A percentile compares a stretch with the other conserved stretches of the same genome.
Conservation (phyloP, 2,329 filamentous ascomycete species). For the Phialophora verrucosa region DNA sequence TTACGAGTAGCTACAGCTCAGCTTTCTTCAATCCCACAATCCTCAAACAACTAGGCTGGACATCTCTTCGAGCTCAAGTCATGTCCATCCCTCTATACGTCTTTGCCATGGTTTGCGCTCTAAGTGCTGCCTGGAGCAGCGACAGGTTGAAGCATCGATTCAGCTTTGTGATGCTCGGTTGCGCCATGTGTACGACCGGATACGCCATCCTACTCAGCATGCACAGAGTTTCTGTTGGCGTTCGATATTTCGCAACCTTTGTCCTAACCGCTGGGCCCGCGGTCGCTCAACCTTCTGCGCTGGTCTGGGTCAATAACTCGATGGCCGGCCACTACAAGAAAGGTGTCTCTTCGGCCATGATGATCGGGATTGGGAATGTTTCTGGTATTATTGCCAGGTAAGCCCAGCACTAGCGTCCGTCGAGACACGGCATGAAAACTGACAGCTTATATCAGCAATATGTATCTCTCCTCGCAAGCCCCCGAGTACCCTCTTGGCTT, state of each 20-base stretch:
- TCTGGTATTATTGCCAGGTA: slow-evolving; percentile 44
- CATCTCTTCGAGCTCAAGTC: slow-evolving; percentile 41
- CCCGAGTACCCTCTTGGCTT: slow-evolving; percentile 49
- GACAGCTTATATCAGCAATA: slow-evolving; percentile 15
- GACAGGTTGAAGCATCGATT: background rate
- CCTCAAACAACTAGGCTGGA: slow-evolving; percentile 44
- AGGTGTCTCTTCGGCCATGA: slow-evolving; percentile 46
- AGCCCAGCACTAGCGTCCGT: slow-evolving; percentile 31
- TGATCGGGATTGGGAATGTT: slow-evolving; percentile 41
- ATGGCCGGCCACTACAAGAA: slow-evolving; percentile 41
- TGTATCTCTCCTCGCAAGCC: slow-evolving; percentile 45
- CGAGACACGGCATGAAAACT: too few species aligned
- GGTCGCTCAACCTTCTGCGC: slow-evolving; percentile 39
- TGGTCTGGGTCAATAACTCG: slow-evolving; percentile 42
- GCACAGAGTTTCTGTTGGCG: slow-evolving; percentile 19
- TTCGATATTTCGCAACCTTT: background rate
- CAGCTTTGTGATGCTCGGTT: background rate
- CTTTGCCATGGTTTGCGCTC: slow-evolving; percentile 29
- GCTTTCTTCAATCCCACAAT: slow-evolving; percentile 46
- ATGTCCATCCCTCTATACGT: slow-evolving; percentile 46
- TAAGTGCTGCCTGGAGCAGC: background rate
- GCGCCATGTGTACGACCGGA: background rate
- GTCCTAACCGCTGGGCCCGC: slow-evolving; percentile 39
- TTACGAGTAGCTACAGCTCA: slow-evolving; percentile 44
- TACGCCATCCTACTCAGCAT: slow-evolving; percentile 10